A percentile compares a stretch with the other conserved stretches of the same genome.
Evolutionary conservation across 2,329 filamentous ascomycete species (phyloP).

Genomic region (Fusarium globosum): DNA sequence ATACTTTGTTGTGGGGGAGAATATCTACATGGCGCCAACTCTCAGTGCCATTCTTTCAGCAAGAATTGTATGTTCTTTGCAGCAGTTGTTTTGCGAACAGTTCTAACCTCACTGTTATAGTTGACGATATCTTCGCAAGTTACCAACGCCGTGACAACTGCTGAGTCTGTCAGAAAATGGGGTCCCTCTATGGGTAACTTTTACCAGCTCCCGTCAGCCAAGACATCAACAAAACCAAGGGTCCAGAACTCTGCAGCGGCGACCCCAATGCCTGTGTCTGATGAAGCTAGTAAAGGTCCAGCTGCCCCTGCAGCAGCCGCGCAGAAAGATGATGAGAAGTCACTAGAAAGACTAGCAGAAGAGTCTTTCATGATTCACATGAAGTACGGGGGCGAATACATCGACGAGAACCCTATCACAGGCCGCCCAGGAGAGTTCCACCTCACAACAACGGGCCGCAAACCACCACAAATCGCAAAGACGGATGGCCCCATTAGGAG

Average conservation of each 20-base stretch:
- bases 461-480: slow-evolving; percentile 50
- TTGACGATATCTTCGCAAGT: slow-evolving; percentile 67
- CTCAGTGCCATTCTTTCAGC: slow-evolving; percentile 69
- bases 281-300: slow-evolving; percentile 47
- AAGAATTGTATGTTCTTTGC: slow-evolving; percentile 60
- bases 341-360: slow-evolving; percentile 63
- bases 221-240: slow-evolving; percentile 44
- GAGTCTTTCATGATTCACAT: slow-evolving; percentile 69
- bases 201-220: slow-evolving; percentile 56
- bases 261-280: slow-evolving; percentile 58
- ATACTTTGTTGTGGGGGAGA: slow-evolving; percentile 74
- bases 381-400: slow-evolving; percentile 71
- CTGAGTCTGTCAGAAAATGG: slow-evolving; percentile 65
- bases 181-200: slow-evolving; percentile 64
- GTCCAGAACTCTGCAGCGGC: slow-evolving; percentile 57
- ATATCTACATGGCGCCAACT: slow-evolving; percentile 74
- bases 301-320: slow-evolving; percentile 33
- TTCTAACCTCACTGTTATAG: slow-evolving; percentile 47
- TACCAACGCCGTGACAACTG: slow-evolving; percentile 62
- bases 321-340: slow-evolving; percentile 54
- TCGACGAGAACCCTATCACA: slow-evolving; percentile 76
- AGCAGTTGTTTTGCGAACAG: neutral
- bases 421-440: slow-evolving; percentile 74
- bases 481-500: slow-evolving; percentile 49
- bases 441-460: slow-evolving; percentile 69